Evolutionary conservation across 2,329 filamentous ascomycete genomes (phyloP).

Genomic region (Cadophora sp.): DNA sequence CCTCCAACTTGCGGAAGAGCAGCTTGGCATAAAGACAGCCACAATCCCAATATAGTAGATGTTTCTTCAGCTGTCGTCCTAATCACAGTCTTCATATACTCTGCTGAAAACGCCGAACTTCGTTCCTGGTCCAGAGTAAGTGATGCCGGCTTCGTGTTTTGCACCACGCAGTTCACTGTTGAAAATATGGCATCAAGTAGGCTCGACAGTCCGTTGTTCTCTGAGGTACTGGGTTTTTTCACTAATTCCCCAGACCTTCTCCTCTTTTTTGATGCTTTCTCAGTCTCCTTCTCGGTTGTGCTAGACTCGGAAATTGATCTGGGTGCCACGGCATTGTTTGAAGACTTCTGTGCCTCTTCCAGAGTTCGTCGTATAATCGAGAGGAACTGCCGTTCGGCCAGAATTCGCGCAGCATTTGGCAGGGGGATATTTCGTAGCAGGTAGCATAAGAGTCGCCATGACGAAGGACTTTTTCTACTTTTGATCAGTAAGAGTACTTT

Average conservation of each 20-base stretch:
- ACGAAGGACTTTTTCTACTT: constrained; percentile 38
- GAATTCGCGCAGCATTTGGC: constrained; percentile 72
- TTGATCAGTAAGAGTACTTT: constrained; percentile 16
- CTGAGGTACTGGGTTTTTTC: constrained; percentile 5
- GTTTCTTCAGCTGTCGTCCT: constrained; percentile 41
- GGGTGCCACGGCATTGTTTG: constrained; percentile 35
- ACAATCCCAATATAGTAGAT: constrained; percentile 42
- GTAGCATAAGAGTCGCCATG: constrained; percentile 67
- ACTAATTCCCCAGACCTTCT: constrained; percentile 42
- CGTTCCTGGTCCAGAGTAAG: constrained; percentile 16
- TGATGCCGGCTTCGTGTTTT: constrained; percentile 28
- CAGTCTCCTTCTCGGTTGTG: constrained; percentile 37
- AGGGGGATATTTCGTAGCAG: constrained; percentile 71
- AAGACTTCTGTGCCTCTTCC: constrained; percentile 56
- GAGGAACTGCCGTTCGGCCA: constrained; percentile 74
- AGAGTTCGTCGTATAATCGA: constrained; percentile 70
- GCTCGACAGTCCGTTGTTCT: constrained; percentile 8
- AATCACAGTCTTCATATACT: constrained; percentile 45
- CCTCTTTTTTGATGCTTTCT: constrained; percentile 47
- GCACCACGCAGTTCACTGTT: constrained; percentile 35
- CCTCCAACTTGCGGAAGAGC: constrained; percentile 15
- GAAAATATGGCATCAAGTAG: constrained; percentile 37
- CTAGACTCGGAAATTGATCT: constrained; percentile 24
- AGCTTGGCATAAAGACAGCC: constrained; percentile 41
- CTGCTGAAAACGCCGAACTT: constrained; percentile 37